These are phyloP conservation scores for Boletus semigastroideus DNA, from an alignment of 1,284 basidiomycete species.

Conservation along the genomic window DNA sequence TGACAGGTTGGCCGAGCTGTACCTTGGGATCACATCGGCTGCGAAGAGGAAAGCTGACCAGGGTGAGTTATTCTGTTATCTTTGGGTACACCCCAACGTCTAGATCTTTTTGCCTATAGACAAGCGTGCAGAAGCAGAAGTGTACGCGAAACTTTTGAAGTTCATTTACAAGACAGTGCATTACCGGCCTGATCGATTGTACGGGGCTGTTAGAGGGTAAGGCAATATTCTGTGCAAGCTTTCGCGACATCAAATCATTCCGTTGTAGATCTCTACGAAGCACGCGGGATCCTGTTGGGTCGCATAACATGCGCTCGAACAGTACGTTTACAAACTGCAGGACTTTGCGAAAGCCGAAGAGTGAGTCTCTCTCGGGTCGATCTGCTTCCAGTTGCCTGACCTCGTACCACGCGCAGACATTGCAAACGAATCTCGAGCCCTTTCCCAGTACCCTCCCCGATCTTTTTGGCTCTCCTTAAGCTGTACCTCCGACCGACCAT, in stretches of 20 bases:
- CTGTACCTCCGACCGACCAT: slow-evolving; percentile 81
- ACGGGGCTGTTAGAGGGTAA: slow-evolving; percentile 81
- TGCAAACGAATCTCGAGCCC: slow-evolving; percentile 78
- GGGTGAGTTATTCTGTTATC: slow-evolving; percentile 39
- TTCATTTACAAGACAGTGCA: slow-evolving; percentile 75
- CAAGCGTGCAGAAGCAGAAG: slow-evolving; percentile 41
- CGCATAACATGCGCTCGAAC: slow-evolving; percentile 88
- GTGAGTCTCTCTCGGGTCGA: slow-evolving; percentile 51
- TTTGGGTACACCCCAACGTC: background rate
- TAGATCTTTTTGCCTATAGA: slow-evolving; percentile 31
- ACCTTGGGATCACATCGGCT: slow-evolving; percentile 63
- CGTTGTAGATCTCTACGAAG: slow-evolving; percentile 75
- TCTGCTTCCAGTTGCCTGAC: too few species aligned
- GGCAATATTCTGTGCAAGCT: slow-evolving; percentile 13
- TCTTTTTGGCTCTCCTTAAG: slow-evolving; percentile 85
- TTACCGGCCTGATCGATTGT: slow-evolving; percentile 80
- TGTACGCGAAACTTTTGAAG: slow-evolving; percentile 70
- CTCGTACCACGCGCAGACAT: slow-evolving; percentile 54
- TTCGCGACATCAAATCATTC: background rate
- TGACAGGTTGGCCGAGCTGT: slow-evolving; percentile 85
- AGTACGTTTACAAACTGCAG: slow-evolving; percentile 86
- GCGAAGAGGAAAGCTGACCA: slow-evolving; percentile 56
- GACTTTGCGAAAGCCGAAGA: slow-evolving; percentile 88
- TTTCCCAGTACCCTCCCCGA: slow-evolving; percentile 53
- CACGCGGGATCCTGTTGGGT: slow-evolving; percentile 88